Base-by-base conservation (phyloP, 2,329 filamentous ascomycete species). In the Alternaria arbusti region DNA sequence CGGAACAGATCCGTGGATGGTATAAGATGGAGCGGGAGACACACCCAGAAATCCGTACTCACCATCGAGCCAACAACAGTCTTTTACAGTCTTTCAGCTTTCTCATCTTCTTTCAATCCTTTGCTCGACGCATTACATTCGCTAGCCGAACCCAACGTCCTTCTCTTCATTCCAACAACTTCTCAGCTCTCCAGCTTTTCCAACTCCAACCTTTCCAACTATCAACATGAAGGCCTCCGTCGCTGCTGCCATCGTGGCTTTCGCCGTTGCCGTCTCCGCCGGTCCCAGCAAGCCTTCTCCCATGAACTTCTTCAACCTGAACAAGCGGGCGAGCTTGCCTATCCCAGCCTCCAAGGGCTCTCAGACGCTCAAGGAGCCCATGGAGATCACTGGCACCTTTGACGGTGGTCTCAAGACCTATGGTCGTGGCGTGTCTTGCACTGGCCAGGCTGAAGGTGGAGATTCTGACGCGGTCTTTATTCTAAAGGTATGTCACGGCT, bases 381-480 rank as follows among this genome's bases (percentile, higher is more conserved):
- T 71, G 66, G 50, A 59, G 23, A 62, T 78, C 54, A 65, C 64
- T 6, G 76, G 73, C 26, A 64, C 59, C 46, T 78, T 76, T 56
- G 76, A 78, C 50, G 76, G 75, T 64, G 75, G 74, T 15, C 61
- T 77, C n/a, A 75, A 76, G 71, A 74, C 70, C 55, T 79, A 72
- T 51, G 76, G 73, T 63, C 75, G 76, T 62, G 76, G 76, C 54
- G 70, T 70, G 15, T 67, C 63, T 44, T 85, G 84, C 75, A 78
- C 72, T 23, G 80, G 75, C 15, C 81, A 85, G 50, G 70, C 72
- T 13, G 84, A 85, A 68, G 83, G 83, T 50, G 81, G 77, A 49
- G 76, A 82, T 58, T 65, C 76, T 0, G 84, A 85, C 54, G 83
- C 85, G 32, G 85, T 87, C 71, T 87, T 87, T 80, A 79, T 36